These are phyloP conservation scores for Vigna nakashimae DNA, from an alignment of 306 rosid genomes.

Conservation along the genomic window DNA sequence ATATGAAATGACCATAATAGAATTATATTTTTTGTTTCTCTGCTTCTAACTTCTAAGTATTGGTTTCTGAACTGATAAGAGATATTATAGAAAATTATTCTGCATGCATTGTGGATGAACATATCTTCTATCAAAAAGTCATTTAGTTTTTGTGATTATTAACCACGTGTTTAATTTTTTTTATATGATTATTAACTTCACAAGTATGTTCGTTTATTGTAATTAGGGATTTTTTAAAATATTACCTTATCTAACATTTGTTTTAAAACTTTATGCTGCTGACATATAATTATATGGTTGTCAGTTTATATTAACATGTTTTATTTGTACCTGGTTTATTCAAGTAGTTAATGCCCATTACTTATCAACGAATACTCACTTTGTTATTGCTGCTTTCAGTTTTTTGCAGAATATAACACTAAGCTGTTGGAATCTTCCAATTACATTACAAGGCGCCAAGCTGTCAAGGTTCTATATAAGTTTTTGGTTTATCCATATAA, in stretches of 20 bases:
- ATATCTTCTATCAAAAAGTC: conserved; percentile 17
- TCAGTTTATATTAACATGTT: conserved; percentile 26
- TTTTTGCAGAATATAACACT: conserved; percentile 88
- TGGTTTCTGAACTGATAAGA: conserved; percentile 10
- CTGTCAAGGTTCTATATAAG: conserved; percentile 75
- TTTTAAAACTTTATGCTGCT: conserved; percentile 22
- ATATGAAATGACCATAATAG: neutral
- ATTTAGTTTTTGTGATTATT: conserved; percentile 7
- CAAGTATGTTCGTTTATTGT: conserved; percentile 4
- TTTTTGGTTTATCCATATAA: neutral
- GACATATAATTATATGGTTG: conserved; percentile 20
- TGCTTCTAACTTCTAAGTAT: conserved; percentile 32
- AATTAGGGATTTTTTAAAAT: neutral
- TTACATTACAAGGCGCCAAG: conserved; percentile 96
- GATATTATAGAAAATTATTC: conserved; percentile 14
- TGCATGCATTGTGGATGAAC: neutral
- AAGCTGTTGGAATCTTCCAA: conserved; percentile 93
- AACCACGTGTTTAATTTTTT: neutral
- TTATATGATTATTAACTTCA: neutral
- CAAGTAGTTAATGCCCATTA: conserved; percentile 27
- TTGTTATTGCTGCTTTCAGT: conserved; percentile 58
- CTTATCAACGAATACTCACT: conserved; percentile 30
- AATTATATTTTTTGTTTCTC: neutral
- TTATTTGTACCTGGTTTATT: conserved; percentile 10
- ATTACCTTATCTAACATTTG: neutral